Conservation (phyloP, 805 yeast genomes). For the Ogataea naganishii region DNA sequence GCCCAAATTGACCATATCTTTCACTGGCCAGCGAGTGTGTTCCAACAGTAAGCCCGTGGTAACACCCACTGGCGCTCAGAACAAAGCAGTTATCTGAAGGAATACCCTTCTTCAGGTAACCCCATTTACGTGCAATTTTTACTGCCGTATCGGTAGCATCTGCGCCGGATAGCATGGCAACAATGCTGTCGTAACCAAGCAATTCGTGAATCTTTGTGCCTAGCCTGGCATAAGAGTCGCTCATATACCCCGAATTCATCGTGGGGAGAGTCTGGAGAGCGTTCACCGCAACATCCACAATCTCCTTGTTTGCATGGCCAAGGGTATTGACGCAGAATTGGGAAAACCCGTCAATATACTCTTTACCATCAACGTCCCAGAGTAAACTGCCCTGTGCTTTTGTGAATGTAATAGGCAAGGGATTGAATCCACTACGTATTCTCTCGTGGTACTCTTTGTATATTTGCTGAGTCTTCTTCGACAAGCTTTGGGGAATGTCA, state of each 20-base stretch:
- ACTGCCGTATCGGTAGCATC: conserved; percentile 21
- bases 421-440: conserved; percentile 16
- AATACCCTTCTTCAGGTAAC: conserved; percentile 14
- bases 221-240: conserved; percentile 15
- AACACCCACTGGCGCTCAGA: conserved; percentile 15
- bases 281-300: conserved; percentile 16
- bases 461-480: too few species aligned
- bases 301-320: conserved; percentile 22
- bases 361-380: conserved; percentile 20
- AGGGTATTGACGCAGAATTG: conserved; percentile 20
- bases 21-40: conserved; percentile 16
- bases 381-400: conserved; percentile 14
- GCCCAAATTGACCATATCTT: conserved; percentile 12
- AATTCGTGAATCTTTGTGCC: conserved; percentile 12
- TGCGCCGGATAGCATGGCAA: conserved; percentile 19
- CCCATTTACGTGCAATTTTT: conserved; percentile 22
- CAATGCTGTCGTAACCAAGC: conserved; percentile 13
- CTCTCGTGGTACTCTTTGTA: conserved; percentile 11
- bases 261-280: conserved; percentile 13
- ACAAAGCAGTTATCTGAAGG: conserved; percentile 11
- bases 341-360: conserved; percentile 19
- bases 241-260: conserved; percentile 14
- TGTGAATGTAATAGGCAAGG: conserved; percentile 15
- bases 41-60: conserved; percentile 19
- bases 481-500: too few species aligned